Evolutionary conservation across 1,284 basidiomycete species (phyloP).

Genomic region (Phylloboletellus chloephorus): DNA sequence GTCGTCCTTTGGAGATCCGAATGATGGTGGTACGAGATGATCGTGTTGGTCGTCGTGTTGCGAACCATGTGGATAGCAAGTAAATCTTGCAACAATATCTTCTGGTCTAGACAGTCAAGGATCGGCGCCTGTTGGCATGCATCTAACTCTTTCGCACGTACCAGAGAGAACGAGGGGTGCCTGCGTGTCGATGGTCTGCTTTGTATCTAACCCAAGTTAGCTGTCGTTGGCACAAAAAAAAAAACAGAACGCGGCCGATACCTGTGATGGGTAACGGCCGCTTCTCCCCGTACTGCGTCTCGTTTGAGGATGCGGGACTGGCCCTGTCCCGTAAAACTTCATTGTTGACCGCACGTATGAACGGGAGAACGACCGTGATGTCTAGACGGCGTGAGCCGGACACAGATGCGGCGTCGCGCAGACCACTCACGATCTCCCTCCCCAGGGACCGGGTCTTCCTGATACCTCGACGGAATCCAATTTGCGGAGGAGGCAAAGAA

Average conservation of each 20-base stretch:
- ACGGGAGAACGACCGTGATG: conserved; percentile 46
- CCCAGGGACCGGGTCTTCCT: conserved; percentile 35
- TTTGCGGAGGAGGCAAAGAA: conserved; percentile 54
- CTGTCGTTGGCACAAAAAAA: background rate
- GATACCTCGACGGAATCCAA: conserved; percentile 52
- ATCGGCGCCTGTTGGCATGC: background rate
- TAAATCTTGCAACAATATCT: conserved; percentile 31
- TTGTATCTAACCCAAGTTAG: conserved; percentile 11
- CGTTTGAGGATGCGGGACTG: conserved; percentile 10
- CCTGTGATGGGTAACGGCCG: conserved; percentile 13
- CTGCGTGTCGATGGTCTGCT: conserved; percentile 48
- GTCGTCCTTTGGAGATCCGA: conserved; percentile 30
- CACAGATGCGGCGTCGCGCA: background rate
- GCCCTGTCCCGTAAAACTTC: background rate
- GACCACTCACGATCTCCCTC: conserved; percentile 44
- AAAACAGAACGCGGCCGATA: conserved; percentile 11
- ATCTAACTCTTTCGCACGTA: background rate
- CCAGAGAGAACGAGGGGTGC: conserved; percentile 39
- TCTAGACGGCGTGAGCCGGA: conserved; percentile 27
- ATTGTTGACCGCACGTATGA: conserved; percentile 36
- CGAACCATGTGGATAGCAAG: conserved; percentile 43
- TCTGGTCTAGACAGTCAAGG: conserved; percentile 14
- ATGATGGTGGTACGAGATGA: conserved; percentile 41
- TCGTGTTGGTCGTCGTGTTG: conserved; percentile 26
- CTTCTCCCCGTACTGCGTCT: conserved; percentile 1